Base-by-base conservation (phyloP, 2,329 filamentous ascomycete genomes). In the Uncinocarpus reesii region DNA sequence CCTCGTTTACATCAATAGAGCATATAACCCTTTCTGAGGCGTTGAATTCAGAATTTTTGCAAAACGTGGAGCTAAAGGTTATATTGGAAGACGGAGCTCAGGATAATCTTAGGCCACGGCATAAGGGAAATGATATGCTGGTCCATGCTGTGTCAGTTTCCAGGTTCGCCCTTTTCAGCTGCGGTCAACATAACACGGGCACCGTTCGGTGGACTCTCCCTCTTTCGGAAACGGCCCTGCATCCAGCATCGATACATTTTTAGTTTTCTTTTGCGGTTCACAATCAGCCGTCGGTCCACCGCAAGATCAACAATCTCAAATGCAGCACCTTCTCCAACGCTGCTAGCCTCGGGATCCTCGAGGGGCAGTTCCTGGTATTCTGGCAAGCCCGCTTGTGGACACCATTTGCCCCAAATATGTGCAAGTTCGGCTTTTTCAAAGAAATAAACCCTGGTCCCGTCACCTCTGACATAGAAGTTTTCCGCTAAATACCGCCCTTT, bases 181-280 rank as follows among this genome's bases (percentile, higher is more conserved):
- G 13, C 21, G 15, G 21, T 6, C 10, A 32, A 21, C 7, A 2
- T 28, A 37, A 21, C 7, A 16, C 3, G 13, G 23, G 13, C 31
- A 34, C 13, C 13, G 7, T 26, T 35, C 8, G 48, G 21, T 13
- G n/a, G 15, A 2, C 26, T 11, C 13, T 20, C 32, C 21, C 15
- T 38, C 31, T 43, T 58, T 60, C 53, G 54, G 52, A 72, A 71
- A 24, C 69, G 64, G 3, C 66, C 69, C 53, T 72, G 69, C 51
- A 72, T 64, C 62, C 92, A 98, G 71, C 90, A 96, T 52, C 92
- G 80, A 67, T 96, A 96, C 92, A 98, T 98, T 70, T 96, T 98
- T 42, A 95, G 73, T 68, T 88, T 84, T 60, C 83, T 79, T 47
- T 89, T 86, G 55, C 92, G 80, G 65, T 98, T 98, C 48, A 98